A percentile compares a stretch with the other conserved stretches of the same genome.
These are phyloP conservation scores for Begonia fuchsioides DNA, from an alignment of 306 rosid genomes.

Conservation along the genomic window DNA sequence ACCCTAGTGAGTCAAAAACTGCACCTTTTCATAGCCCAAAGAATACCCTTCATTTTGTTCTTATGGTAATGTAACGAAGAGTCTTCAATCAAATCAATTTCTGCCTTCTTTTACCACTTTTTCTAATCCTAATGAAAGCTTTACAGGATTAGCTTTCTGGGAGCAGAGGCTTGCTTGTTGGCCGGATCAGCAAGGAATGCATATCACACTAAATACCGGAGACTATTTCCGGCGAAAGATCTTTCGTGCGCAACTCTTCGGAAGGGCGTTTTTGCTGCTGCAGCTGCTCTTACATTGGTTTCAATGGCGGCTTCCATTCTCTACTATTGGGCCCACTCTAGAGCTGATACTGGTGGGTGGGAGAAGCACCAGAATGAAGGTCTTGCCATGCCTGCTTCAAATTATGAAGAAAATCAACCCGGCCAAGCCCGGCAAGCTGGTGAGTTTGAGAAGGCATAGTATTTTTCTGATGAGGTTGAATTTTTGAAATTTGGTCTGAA, in stretches of 20 bases:
- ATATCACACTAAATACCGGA: slow-evolving; percentile 76
- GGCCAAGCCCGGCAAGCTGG: slow-evolving; percentile 12
- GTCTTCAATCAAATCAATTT: not conserved
- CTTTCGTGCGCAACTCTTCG: slow-evolving; percentile 79
- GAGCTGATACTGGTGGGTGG: slow-evolving; percentile 95
- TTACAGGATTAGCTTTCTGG: slow-evolving; percentile 63
- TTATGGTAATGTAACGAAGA: not conserved
- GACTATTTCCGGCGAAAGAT: slow-evolving; percentile 10
- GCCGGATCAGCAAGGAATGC: slow-evolving; percentile 97
- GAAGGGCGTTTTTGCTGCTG: slow-evolving; percentile 95
- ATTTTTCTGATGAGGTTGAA: too few relatives aligned
- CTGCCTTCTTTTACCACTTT: slow-evolving; percentile 3
- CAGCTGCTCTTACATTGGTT: slow-evolving; percentile 65
- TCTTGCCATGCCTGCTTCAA: slow-evolving; percentile 37
- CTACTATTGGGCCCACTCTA: slow-evolving; percentile 76
- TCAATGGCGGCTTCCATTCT: slow-evolving; percentile 51
- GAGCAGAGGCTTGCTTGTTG: slow-evolving; percentile 81
- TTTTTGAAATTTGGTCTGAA: too few relatives aligned
- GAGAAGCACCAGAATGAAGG: slow-evolving; percentile 74
- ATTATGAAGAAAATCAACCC: slow-evolving; percentile 26
- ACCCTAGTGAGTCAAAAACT: too few relatives aligned
- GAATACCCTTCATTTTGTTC: not conserved
- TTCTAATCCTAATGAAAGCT: not conserved
- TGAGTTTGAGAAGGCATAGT: slow-evolving; percentile 31
- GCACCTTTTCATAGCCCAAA: too few relatives aligned